Evolutionary conservation across 805 yeast species (phyloP), one percentile per base, ranked within the genome.

Genomic region (Tetrapisispora pingtungensis): DNA sequence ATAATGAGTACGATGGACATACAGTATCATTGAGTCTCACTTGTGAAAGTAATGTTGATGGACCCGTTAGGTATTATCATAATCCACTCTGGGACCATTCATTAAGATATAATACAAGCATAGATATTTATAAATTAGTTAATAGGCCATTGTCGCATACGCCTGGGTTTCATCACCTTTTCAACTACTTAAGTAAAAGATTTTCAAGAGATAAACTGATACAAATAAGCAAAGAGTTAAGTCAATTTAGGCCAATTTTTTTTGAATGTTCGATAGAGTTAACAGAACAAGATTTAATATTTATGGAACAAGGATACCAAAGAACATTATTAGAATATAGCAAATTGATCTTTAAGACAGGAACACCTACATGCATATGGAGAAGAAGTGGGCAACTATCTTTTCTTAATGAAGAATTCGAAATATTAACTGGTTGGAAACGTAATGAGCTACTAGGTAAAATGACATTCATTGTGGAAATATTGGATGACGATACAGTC

Each of bases 291-390:
- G 98, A 90, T 61, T 71, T 89, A 63, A 84, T 90, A 3, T 90
- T 90, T 58, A 87, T 93, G 83, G 98, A 90, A 59, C 95, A 90
- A 66, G 85, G 96, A 54, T 90, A 89, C 66, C 97, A 90, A 63
- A 69, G 98, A 37, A 88, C 97, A 0, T 67, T 90, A 32, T 67
- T 90, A 36, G 96, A 94, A 48, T 90, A 88, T 61, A 89, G 87
- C 48, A 84, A 81, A 61, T 84, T 85, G 59, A 83, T 93, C 33
- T 73, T 79, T 19, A 78, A 84, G 18, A 78, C 87, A 30, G 97
- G 97, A 0, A 90, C 97, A 0, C 97, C 97, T 2, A 88, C 96
- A 0, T 75, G 90, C 19, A 90, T 88, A 3, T 90, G 97, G 97
- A 71, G 98, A 52, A 73, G 97, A 43, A 88, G 96, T 1, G 96